Base-by-base conservation (phyloP, 805 yeast species). In the Debaryomyces maramus region DNA sequence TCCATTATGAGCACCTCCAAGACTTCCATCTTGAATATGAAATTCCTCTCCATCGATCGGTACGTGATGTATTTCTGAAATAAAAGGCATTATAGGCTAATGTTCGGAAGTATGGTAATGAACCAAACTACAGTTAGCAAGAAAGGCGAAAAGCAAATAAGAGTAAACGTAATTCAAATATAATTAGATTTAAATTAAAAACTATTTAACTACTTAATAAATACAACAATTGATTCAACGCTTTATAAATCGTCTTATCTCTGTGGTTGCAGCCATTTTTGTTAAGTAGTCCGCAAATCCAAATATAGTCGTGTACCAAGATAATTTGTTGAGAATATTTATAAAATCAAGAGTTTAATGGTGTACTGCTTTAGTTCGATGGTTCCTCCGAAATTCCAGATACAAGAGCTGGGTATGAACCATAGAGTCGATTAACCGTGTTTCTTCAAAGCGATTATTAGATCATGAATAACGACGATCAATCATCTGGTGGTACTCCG, bases 381-480 rank as follows among this genome's bases (percentile, higher is more conserved):
- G n/a, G n/a, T n/a, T 24, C 13, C 28, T 24, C 11, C 13, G 13
- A 24, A 24, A 5, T n/a, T 24, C 28, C 28, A 24, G 13, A 24
- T 24, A 13, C 28, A 24, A 24, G 13, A 24, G 28, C 13, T 24
- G 15, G 28, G 28, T 24, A 10, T 15, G 11, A 24, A 15, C 11
- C 13, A 24, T 24, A 24, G 28, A 24, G 28, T n/a, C n/a, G n/a
- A n/a, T n/a, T n/a, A n/a, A n/a, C n/a, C n/a, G n/a, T n/a, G n/a
- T n/a, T n/a, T n/a, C n/a, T n/a, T n/a, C n/a, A n/a, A n/a, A n/a
- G n/a, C n/a, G n/a, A n/a, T n/a, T n/a, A n/a, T n/a, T n/a, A n/a
- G 11, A 27, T 5, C 10, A 36, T 36, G 38, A 36, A 20, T 36
- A 27, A 27, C 14, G 38, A 21, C 21, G 31, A 36, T n/a, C 33